phyloP scores from a whole-genome alignment of 2,329 filamentous ascomycete genomes.

The Aureobasidium sp. region DNA sequence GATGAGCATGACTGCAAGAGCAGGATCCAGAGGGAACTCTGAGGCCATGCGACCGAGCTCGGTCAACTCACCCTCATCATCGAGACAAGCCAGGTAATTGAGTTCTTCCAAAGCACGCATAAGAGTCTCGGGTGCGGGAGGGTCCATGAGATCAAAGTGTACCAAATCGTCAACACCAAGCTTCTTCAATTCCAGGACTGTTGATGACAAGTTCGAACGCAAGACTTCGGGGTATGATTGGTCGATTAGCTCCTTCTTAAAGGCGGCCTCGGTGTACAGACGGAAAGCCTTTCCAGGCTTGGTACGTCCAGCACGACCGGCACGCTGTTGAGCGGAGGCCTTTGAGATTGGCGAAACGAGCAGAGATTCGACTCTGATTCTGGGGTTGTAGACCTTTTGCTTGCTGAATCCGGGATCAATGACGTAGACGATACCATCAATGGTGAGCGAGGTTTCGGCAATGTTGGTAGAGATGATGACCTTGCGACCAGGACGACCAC shows the following conservation, averaged over 20 bases:
- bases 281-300: conserved; percentile 97
- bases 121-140: conserved; percentile 92
- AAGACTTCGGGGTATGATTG: conserved; percentile 96
- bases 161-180: conserved; percentile 91
- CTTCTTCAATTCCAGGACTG: conserved; percentile 94
- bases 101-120: conserved; percentile 97
- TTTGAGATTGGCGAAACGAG: conserved; percentile 98
- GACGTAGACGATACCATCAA: conserved; percentile 97
- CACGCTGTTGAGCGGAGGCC: conserved; percentile 91
- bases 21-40: conserved; percentile 89
- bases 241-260: conserved; percentile 96
- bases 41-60: conserved; percentile 77
- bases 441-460: conserved; percentile 93
- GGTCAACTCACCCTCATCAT: conserved; percentile 92
- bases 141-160: conserved; percentile 98
- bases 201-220: conserved; percentile 87
- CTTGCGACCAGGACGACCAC: conserved; percentile 83
- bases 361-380: conserved; percentile 90
- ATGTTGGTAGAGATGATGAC: conserved; percentile 95
- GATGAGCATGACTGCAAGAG: conserved; percentile 94
- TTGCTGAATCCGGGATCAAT: conserved; percentile 99
- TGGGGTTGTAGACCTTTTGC: conserved; percentile 97
- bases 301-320: conserved; percentile 98
- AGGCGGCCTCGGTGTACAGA: conserved; percentile 87
- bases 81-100: conserved; percentile 91